These are phyloP conservation scores for Phallus indusiatus DNA, from an alignment of 768 basidiomycete species.

Conservation along the genomic window DNA sequence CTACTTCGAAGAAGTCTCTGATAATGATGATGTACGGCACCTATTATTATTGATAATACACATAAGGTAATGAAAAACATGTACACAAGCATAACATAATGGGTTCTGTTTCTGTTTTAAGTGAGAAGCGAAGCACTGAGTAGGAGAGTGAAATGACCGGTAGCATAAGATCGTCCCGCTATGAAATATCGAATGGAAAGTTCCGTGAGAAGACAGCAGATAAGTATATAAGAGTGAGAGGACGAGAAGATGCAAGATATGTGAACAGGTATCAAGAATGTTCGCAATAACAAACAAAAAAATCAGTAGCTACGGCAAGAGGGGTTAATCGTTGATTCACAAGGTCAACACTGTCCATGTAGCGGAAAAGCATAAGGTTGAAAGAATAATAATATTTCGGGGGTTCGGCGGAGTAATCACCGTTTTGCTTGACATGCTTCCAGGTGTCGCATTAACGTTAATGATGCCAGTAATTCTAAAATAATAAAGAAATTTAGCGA, in stretches of 20 bases:
- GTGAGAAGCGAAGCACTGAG: too few relatives aligned
- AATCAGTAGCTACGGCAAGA: background rate
- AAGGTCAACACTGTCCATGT: too few relatives aligned
- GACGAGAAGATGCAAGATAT: background rate
- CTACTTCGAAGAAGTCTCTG: too few relatives aligned
- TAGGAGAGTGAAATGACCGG: too few relatives aligned
- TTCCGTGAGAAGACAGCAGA: background rate
- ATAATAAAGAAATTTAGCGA: background rate
- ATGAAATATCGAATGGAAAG: background rate
- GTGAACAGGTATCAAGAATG: background rate
- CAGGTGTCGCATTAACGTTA: slow-evolving; percentile 1
- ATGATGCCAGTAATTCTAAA: slow-evolving; percentile 1
- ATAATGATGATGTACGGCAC: too few relatives aligned
- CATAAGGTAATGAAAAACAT: background rate
- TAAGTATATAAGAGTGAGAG: background rate
- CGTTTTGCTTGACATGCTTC: background rate
- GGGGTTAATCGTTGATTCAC: too few relatives aligned
- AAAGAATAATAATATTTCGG: too few relatives aligned
- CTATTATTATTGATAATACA: background rate
- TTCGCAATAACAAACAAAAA: background rate
- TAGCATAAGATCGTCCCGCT: too few relatives aligned
- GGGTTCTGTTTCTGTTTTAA: background rate
- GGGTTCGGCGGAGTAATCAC: background rate
- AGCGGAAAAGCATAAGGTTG: too few relatives aligned
- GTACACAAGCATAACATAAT: background rate